These are phyloP conservation scores for Colletotrichum godetiae DNA, from an alignment of 2,329 filamentous ascomycete genomes.

Conservation along the genomic window DNA sequence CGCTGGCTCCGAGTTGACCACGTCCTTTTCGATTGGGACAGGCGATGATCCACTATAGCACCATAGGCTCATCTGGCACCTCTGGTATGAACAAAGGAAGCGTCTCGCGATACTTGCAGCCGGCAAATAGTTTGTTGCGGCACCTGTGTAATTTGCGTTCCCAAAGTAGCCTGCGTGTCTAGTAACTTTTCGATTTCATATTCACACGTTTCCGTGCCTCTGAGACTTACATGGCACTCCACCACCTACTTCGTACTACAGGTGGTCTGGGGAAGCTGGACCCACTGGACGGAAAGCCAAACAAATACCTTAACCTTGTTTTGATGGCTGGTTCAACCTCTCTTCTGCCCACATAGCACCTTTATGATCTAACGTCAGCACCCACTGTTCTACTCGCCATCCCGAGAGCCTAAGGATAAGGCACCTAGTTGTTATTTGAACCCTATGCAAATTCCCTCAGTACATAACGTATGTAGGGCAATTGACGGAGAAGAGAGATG, in stretches of 20 bases:
- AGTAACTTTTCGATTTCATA: not conserved
- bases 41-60: not conserved
- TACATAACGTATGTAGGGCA: too few species aligned
- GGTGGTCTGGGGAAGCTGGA: not conserved
- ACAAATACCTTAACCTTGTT: not conserved
- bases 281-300: not conserved
- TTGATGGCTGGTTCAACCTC: not conserved
- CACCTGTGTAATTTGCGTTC: not conserved
- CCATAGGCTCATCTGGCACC: too few species aligned
- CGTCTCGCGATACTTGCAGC: not conserved
- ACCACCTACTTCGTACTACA: not conserved
- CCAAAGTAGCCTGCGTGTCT: not conserved
- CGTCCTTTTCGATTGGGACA: not conserved
- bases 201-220: not conserved
- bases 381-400: too few species aligned
- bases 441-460: too few species aligned
- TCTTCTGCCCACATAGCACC: too few species aligned
- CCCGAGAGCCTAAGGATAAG: too few species aligned
- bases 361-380: not conserved
- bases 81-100: not conserved
- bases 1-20: not conserved
- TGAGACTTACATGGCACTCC: not conserved
- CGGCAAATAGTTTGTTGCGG: not conserved
- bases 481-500: too few species aligned
- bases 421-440: too few species aligned